phyloP scores from a whole-genome alignment of 768 basidiomycete genomes.

The Punctularia strigosozonata region DNA sequence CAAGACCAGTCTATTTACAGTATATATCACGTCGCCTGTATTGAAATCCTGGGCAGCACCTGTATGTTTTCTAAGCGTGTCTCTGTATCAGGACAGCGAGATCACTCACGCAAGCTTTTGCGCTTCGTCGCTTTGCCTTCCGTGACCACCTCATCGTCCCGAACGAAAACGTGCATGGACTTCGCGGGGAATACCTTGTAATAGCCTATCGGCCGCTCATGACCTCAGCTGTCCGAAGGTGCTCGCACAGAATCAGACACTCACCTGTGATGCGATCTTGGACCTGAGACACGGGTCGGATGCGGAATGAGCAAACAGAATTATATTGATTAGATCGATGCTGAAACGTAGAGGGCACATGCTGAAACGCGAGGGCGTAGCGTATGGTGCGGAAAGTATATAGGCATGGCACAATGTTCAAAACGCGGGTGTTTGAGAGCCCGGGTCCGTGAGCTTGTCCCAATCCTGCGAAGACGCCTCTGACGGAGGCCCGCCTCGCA shows the following conservation, averaged over 20 bases:
- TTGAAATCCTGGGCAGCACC: slow-evolving; percentile 56
- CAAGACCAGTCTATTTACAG: slow-evolving; percentile 25
- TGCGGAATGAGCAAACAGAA: slow-evolving; percentile 11
- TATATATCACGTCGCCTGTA: slow-evolving; percentile 69
- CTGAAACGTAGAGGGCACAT: slow-evolving; percentile 9
- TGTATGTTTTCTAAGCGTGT: no score
- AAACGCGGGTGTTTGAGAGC: slow-evolving; percentile 36
- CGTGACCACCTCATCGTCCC: slow-evolving; percentile 19
- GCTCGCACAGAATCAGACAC: slow-evolving; percentile 22
- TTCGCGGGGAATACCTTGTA: slow-evolving; percentile 69
- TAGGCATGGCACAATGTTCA: slow-evolving; percentile 14
- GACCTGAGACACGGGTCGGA: slow-evolving; percentile 31
- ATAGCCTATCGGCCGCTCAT: slow-evolving; percentile 43
- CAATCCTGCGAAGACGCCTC: slow-evolving; percentile 86
- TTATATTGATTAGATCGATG: slow-evolving; percentile 2
- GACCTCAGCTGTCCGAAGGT: slow-evolving; percentile 3
- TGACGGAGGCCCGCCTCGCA: slow-evolving; percentile 60
- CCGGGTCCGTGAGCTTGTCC: slow-evolving; percentile 78
- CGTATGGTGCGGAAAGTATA: background rate
- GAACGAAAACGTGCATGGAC: slow-evolving; percentile 54
- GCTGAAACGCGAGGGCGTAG: background rate
- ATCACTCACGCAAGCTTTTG: slow-evolving; percentile 45
- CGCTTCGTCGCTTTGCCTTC: slow-evolving; percentile 22
- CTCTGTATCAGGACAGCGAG: no score
- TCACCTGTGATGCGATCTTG: slow-evolving; percentile 66